Percentiles rank a stretch among this genome's conserved stretches.
phyloP scores from a whole-genome alignment of 805 yeast species.

The Millerozyma acaciae region DNA sequence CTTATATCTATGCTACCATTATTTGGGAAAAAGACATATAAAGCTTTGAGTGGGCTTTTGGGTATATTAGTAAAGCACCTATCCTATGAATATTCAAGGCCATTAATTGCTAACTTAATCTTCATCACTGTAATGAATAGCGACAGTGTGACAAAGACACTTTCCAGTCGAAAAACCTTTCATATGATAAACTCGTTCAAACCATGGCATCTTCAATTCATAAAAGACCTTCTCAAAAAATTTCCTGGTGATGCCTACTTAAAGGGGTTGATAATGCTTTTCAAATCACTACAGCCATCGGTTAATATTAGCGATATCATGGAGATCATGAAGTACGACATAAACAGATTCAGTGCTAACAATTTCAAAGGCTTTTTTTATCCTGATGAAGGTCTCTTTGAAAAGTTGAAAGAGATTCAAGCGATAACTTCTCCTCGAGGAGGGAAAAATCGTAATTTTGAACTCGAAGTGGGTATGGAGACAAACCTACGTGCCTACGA shows the following conservation, averaged over 20 bases:
- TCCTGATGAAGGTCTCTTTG: conserved; percentile 17
- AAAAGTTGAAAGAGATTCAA: conserved; percentile 6
- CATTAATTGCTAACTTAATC: conserved; percentile 17
- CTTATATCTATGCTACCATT: conserved; percentile 14
- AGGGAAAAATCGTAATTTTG: no score
- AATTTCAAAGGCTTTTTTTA: conserved; percentile 21
- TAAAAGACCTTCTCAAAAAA: conserved; percentile 22
- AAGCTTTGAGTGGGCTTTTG: conserved; percentile 9
- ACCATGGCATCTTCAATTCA: conserved; percentile 29
- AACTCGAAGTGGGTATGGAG: conserved; percentile 1
- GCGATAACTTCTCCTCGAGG: background rate
- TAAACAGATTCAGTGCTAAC: conserved; percentile 17
- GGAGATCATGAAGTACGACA: conserved; percentile 2
- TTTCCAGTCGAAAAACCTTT: conserved; percentile 7
- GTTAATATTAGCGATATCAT: conserved; percentile 13
- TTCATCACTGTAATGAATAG: conserved; percentile 15
- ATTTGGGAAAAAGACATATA: conserved; percentile 11
- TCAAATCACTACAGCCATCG: conserved; percentile 17
- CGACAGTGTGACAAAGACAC: conserved; percentile 8
- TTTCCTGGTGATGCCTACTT: conserved; percentile 31
- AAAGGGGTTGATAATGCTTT: conserved; percentile 17
- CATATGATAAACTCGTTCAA: conserved; percentile 10
- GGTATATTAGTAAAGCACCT: conserved; percentile 18
- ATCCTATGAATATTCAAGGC: conserved; percentile 23
- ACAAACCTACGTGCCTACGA: conserved; percentile 13